Evolutionary conservation across 768 basidiomycete genomes (phyloP).

Genomic region (Strobilomyces dryophilus): DNA sequence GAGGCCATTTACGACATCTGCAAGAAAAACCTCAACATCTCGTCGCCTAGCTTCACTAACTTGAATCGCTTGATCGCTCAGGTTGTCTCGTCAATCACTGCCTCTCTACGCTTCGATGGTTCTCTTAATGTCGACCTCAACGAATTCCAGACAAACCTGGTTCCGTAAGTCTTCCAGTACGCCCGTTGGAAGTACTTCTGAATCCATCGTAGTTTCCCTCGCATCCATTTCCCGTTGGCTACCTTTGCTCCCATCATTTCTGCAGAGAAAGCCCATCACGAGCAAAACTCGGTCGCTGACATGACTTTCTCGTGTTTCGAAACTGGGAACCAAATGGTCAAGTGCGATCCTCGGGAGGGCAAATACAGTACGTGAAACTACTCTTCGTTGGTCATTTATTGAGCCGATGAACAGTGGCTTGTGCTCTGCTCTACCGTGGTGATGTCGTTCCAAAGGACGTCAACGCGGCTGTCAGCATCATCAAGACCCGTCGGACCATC

Average conservation of each 20-base stretch:
- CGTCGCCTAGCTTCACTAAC: constrained; percentile 89
- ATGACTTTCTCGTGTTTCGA: constrained; percentile 95
- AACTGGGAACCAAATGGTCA: constrained; percentile 74
- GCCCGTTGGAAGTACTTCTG: neutral
- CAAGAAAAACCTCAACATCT: constrained; percentile 89
- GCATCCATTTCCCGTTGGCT: constrained; percentile 97
- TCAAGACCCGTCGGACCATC: constrained; percentile 78
- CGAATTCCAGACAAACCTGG: constrained; percentile 99
- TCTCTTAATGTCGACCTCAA: constrained; percentile 74
- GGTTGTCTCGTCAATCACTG: constrained; percentile 97
- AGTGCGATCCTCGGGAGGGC: constrained; percentile 76
- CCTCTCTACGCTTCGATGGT: constrained; percentile 71
- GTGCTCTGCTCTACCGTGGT: constrained; percentile 68
- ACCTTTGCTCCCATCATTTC: constrained; percentile 95
- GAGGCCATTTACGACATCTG: constrained; percentile 74
- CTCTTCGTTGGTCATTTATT: neutral
- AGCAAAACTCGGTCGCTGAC: constrained; percentile 96
- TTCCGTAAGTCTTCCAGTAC: constrained; percentile 62
- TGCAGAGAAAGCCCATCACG: constrained; percentile 90
- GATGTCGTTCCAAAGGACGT: constrained; percentile 79
- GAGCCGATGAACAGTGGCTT: constrained; percentile 45
- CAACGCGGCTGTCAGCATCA: constrained; percentile 66
- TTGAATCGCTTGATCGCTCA: constrained; percentile 96
- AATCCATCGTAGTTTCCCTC: constrained; percentile 67
- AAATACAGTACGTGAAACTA: constrained; percentile 55